phyloP scores from a whole-genome alignment of 2,329 filamentous ascomycete species.

The Trichoderma koningii region DNA sequence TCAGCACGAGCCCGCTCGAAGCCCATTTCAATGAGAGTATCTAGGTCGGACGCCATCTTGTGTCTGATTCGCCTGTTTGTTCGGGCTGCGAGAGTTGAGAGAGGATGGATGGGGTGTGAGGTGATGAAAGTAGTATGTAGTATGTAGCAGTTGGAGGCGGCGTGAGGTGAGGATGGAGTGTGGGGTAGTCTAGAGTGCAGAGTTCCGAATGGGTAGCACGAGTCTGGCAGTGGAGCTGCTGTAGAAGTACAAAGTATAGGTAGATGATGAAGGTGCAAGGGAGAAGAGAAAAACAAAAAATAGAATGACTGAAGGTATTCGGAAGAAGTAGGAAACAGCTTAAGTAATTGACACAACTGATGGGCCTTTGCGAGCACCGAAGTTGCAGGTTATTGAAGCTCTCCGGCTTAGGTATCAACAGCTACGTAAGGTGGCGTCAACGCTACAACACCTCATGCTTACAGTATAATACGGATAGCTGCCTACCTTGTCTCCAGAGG shows the following conservation, averaged over 20 bases:
- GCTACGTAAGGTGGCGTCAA: conserved; percentile 25
- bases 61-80: background rate
- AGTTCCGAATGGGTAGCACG: background rate
- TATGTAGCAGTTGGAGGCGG: background rate
- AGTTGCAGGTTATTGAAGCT: background rate
- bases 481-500: too few species aligned
- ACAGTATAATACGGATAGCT: background rate
- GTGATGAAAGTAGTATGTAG: conserved; percentile 2
- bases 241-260: background rate
- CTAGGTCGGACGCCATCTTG: conserved; percentile 57
- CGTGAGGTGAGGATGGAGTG: conserved; percentile 4
- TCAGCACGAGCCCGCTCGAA: conserved; percentile 83
- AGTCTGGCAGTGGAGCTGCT: background rate
- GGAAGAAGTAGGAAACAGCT: too few species aligned
- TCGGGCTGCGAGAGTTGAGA: background rate
- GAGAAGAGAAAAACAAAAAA: background rate
- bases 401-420: conserved; percentile 9
- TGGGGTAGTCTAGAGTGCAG: conserved; percentile 16
- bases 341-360: background rate
- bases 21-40: conserved; percentile 68
- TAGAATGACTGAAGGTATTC: background rate
- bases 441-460: conserved; percentile 1
- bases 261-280: background rate
- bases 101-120: background rate
- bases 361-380: background rate